phyloP scores from a whole-genome alignment of 495 filamentous ascomycete species.

The Xylaria castorea region DNA sequence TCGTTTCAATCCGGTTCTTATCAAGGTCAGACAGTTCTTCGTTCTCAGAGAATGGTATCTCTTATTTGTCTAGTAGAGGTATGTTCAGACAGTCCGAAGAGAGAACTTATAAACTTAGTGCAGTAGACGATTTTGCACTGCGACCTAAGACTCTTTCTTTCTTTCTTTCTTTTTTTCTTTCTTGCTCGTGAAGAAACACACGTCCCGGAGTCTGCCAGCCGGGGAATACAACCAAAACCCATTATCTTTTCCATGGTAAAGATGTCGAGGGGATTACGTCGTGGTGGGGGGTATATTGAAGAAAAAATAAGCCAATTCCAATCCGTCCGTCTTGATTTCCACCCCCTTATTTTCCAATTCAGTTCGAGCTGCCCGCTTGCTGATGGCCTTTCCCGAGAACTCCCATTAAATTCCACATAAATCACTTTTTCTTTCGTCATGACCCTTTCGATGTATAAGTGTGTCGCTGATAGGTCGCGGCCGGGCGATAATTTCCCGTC shows the following conservation, averaged over 20 bases:
- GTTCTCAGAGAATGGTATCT: slow-evolving; percentile 23
- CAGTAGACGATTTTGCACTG: slow-evolving; percentile 38
- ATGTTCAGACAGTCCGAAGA: slow-evolving; percentile 21
- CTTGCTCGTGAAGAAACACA: background rate
- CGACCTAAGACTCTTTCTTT: slow-evolving; percentile 38
- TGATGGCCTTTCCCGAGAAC: background rate
- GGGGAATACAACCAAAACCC: slow-evolving; percentile 18
- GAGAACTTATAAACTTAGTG: slow-evolving; percentile 26
- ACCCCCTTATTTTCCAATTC: background rate
- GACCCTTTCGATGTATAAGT: background rate
- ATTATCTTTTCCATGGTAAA: background rate
- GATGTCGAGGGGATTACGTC: background rate
- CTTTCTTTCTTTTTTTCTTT: background rate
- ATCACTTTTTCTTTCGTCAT: background rate
- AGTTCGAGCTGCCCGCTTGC: slow-evolving; percentile 18
- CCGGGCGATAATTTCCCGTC: background rate
- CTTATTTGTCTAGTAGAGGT: slow-evolving; percentile 18
- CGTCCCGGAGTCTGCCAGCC: slow-evolving; percentile 18
- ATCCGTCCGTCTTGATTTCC: background rate
- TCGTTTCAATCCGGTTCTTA: slow-evolving; percentile 3
- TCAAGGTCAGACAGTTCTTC: slow-evolving; percentile 16
- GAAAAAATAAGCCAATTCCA: slow-evolving; percentile 13
- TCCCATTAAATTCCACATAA: background rate
- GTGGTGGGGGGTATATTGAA: slow-evolving; percentile 26
- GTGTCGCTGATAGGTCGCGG: background rate